Conservation (phyloP, 768 basidiomycete species). For the Trametes cinnabarina region DNA sequence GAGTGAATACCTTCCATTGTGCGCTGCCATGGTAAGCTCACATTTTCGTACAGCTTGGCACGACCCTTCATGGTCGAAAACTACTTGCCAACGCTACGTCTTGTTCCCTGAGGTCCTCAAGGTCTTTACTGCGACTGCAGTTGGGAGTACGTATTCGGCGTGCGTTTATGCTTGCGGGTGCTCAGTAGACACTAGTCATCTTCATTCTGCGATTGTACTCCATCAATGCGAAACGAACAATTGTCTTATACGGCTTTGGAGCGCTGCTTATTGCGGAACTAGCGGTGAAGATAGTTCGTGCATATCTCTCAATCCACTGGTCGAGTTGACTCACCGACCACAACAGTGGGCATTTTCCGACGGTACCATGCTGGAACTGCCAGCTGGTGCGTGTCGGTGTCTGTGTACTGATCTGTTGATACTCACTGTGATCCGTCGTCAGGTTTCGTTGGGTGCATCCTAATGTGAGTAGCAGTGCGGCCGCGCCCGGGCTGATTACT, state of each 20-base stretch:
- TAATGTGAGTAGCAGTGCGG: conserved; percentile 19
- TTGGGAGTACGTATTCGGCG: conserved; percentile 18
- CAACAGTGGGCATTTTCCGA: conserved; percentile 28
- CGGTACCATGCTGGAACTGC: conserved; percentile 23
- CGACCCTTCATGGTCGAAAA: conserved; percentile 20
- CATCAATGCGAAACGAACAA: conserved; percentile 21
- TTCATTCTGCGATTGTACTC: conserved; percentile 28
- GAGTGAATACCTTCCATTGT: not conserved
- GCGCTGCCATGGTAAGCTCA: not conserved
- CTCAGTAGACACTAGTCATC: conserved; percentile 17
- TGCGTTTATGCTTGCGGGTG: not conserved
- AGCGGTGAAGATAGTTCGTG: conserved; percentile 26
- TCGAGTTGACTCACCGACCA: not conserved
- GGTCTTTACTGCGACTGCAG: conserved; percentile 22
- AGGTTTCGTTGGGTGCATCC: conserved; percentile 27
- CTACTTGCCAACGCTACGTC: conserved; percentile 21
- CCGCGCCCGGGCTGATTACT: not conserved
- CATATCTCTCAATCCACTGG: too few species aligned
- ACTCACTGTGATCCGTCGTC: not conserved
- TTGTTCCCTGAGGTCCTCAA: conserved; percentile 26
- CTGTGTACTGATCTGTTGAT: not conserved
- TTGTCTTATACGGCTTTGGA: conserved; percentile 18
- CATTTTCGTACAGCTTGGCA: conserved; percentile 15
- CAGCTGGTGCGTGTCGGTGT: conserved; percentile 19
- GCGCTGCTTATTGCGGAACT: conserved; percentile 18